A percentile compares a stretch with the other conserved stretches of the same genome.
These are phyloP conservation scores for Trichoderma parareesei DNA, from an alignment of 495 filamentous ascomycete species.

Conservation along the genomic window DNA sequence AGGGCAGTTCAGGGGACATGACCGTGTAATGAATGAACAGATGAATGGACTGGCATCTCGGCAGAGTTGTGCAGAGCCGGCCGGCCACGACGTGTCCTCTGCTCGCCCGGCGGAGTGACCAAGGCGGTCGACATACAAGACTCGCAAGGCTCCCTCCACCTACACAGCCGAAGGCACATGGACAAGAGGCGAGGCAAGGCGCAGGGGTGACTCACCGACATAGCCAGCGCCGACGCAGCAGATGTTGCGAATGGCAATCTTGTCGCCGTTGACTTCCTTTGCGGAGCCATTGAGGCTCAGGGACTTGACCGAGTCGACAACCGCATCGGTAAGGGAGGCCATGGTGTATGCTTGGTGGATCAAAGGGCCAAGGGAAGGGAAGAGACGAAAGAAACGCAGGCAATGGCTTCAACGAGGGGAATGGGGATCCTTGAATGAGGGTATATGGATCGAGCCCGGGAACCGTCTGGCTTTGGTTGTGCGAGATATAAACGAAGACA, in stretches of 20 bases:
- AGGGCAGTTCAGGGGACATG: neutral
- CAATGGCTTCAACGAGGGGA: constrained; percentile 2
- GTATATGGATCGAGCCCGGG: constrained; percentile 3
- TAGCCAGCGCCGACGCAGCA: constrained; percentile 29
- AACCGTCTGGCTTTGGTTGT: neutral
- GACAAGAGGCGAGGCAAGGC: neutral
- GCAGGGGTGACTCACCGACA: constrained; percentile 19
- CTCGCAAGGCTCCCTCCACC: no score
- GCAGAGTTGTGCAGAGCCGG: no score
- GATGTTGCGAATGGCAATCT: constrained; percentile 37
- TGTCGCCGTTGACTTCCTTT: constrained; percentile 11
- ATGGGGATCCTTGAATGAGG: constrained; percentile 8
- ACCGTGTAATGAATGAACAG: no score
- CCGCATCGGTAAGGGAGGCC: constrained; percentile 2
- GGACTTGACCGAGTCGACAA: constrained; percentile 10
- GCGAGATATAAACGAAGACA: constrained; percentile 1
- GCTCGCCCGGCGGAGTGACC: neutral
- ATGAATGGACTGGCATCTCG: no score
- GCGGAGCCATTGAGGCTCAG: constrained; percentile 11
- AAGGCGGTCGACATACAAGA: neutral
- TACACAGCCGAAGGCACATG: neutral
- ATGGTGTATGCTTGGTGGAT: constrained; percentile 1
- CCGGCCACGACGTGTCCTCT: neutral
- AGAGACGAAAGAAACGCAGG: neutral
- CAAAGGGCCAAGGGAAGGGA: neutral